A percentile compares a stretch with the other conserved stretches of the same genome.
Conservation (phyloP, 495 filamentous ascomycete genomes). For the Acidiella bohemica region DNA sequence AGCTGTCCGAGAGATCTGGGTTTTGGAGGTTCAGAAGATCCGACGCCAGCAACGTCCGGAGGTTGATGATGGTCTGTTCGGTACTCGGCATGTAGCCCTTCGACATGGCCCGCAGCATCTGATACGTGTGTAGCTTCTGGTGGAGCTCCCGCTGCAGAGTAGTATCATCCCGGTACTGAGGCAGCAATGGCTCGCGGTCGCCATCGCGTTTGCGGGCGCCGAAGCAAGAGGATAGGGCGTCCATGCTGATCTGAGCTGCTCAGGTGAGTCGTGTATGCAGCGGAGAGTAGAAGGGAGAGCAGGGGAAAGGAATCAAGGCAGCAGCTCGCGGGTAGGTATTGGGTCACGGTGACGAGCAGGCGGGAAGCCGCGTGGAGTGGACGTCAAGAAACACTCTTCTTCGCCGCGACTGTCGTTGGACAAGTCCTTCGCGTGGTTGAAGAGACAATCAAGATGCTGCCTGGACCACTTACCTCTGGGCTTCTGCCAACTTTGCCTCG, state of each 20-base stretch:
- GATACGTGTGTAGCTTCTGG: constrained; percentile 81
- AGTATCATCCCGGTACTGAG: constrained; percentile 76
- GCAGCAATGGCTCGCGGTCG: constrained; percentile 59
- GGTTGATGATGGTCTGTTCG: constrained; percentile 67
- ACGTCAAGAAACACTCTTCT: no score
- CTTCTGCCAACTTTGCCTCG: no score
- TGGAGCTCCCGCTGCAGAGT: constrained; percentile 60
- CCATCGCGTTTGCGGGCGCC: constrained; percentile 34
- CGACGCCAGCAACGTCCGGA: constrained; percentile 64
- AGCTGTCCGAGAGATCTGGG: constrained; percentile 61
- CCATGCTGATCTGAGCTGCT: no score
- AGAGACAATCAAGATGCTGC: no score
- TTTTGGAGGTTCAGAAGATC: constrained; percentile 68
- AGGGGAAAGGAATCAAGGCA: constrained; percentile 2
- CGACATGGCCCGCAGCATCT: constrained; percentile 71
- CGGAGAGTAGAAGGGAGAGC: no score
- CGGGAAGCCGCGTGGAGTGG: no score
- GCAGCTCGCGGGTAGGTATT: neutral
- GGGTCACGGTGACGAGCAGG: neutral
- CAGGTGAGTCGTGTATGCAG: no score
- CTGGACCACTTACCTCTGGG: no score
- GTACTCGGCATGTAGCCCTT: constrained; percentile 88
- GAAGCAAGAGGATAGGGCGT: constrained; percentile 41
- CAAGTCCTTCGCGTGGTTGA: no score
- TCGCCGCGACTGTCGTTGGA: no score